These are phyloP conservation scores for Colletotrichum sp. DNA, from an alignment of 2,329 filamentous ascomycete genomes.

Conservation along the genomic window DNA sequence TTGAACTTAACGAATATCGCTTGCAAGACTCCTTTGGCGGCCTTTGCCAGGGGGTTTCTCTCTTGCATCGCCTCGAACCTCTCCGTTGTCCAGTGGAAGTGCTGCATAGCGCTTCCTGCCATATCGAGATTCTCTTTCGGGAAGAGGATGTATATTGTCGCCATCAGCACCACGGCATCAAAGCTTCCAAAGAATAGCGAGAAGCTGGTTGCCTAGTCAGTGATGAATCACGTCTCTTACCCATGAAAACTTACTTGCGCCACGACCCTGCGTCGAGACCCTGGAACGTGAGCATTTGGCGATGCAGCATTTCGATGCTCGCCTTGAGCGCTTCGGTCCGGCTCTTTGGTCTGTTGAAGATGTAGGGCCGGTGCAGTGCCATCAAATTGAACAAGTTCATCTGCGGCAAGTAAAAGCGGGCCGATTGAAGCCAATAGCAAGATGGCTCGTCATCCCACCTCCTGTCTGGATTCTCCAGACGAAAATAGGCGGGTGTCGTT, in stretches of 20 bases:
- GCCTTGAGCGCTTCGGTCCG: slow-evolving; percentile 62
- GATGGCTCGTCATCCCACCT: slow-evolving; percentile 59
- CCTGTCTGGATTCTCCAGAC: slow-evolving; percentile 61
- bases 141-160: slow-evolving; percentile 66
- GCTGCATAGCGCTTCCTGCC: slow-evolving; percentile 52
- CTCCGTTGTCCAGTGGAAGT: slow-evolving; percentile 65
- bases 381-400: slow-evolving; percentile 58
- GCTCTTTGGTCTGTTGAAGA: slow-evolving; percentile 61
- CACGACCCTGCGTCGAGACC: slow-evolving; percentile 55
- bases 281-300: slow-evolving; percentile 57
- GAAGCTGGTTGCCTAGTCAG: slow-evolving; percentile 38
- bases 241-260: slow-evolving; percentile 36
- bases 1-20: slow-evolving; percentile 60
- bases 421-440: slow-evolving; percentile 56
- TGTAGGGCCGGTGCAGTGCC: slow-evolving; percentile 66
- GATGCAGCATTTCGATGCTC: slow-evolving; percentile 59
- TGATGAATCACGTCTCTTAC: not conserved
- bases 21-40: slow-evolving; percentile 59
- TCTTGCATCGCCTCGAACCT: slow-evolving; percentile 62
- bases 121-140: slow-evolving; percentile 59
- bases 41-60: slow-evolving; percentile 58
- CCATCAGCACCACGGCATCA: slow-evolving; percentile 66
- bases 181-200: slow-evolving; percentile 68
- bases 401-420: slow-evolving; percentile 53
- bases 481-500: slow-evolving; percentile 57